phyloP scores from a whole-genome alignment of 495 filamentous ascomycete genomes.

The Bathelium albidoporum region DNA sequence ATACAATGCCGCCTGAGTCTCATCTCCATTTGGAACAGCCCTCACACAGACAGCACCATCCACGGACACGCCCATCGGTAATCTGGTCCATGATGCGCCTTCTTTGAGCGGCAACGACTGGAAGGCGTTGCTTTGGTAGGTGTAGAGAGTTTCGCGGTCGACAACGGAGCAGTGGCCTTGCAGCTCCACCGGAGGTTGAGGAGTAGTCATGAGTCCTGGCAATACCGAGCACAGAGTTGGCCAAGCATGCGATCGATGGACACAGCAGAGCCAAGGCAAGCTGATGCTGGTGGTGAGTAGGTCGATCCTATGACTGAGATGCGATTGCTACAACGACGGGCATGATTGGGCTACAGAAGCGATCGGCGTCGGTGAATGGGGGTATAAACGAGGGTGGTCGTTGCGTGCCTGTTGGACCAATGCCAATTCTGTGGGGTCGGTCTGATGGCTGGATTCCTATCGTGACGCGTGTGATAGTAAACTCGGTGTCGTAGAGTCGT shows the following conservation, averaged over 20 bases:
- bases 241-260: background rate
- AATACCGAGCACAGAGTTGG: background rate
- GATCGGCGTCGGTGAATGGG: too few relatives aligned
- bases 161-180: constrained; percentile 74
- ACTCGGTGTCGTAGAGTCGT: background rate
- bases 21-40: constrained; percentile 42
- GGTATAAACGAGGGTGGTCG: too few relatives aligned
- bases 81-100: constrained; percentile 58
- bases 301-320: background rate
- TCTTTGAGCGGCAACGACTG: constrained; percentile 57
- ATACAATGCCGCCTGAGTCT: constrained; percentile 55
- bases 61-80: constrained; percentile 56
- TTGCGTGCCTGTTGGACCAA: too few relatives aligned
- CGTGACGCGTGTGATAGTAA: background rate
- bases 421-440: too few relatives aligned
- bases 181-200: constrained; percentile 49
- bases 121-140: constrained; percentile 66
- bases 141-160: constrained; percentile 74
- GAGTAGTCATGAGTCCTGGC: constrained; percentile 19
- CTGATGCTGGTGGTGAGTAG: background rate
- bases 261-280: background rate
- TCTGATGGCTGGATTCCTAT: background rate
- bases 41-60: constrained; percentile 69
- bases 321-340: background rate
- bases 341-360: background rate